phyloP scores from a whole-genome alignment of 495 filamentous ascomycete species.

The Echria macrotheca region DNA sequence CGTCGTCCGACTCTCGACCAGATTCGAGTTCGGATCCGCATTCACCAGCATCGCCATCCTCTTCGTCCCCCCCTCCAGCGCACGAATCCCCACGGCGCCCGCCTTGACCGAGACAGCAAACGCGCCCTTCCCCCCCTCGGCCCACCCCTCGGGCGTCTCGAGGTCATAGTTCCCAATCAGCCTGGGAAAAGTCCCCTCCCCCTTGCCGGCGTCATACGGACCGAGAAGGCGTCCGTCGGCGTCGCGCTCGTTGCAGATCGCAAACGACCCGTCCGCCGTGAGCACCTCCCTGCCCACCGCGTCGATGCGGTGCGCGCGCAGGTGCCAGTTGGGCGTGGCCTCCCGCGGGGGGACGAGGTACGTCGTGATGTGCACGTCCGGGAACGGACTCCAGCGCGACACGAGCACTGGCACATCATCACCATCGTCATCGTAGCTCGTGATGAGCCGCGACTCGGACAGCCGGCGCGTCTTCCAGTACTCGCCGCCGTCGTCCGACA shows the following conservation, averaged over 20 bases:
- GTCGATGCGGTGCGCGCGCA: constrained; percentile 55
- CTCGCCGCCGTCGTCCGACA: constrained; percentile 74
- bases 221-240: constrained; percentile 55
- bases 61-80: constrained; percentile 37
- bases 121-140: constrained; percentile 44
- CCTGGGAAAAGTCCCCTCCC: constrained; percentile 45
- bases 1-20: constrained; percentile 63
- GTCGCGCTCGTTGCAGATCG: constrained; percentile 58
- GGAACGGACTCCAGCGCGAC: constrained; percentile 62
- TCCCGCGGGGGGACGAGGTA: constrained; percentile 56
- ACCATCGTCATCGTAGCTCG: too few relatives aligned
- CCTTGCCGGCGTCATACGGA: constrained; percentile 36
- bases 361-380: constrained; percentile 58
- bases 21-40: constrained; percentile 72
- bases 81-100: constrained; percentile 63
- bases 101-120: constrained; percentile 61
- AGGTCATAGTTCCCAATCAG: constrained; percentile 53
- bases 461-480: constrained; percentile 69
- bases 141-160: constrained; percentile 53
- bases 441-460: constrained; percentile 51
- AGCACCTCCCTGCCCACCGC: constrained; percentile 53
- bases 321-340: constrained; percentile 58
- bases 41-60: constrained; percentile 58
- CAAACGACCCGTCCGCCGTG: constrained; percentile 66
- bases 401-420: constrained; percentile 51